Evolutionary conservation across 495 filamentous ascomycete species (phyloP).

Genomic region (Sordaria brevicollis): DNA sequence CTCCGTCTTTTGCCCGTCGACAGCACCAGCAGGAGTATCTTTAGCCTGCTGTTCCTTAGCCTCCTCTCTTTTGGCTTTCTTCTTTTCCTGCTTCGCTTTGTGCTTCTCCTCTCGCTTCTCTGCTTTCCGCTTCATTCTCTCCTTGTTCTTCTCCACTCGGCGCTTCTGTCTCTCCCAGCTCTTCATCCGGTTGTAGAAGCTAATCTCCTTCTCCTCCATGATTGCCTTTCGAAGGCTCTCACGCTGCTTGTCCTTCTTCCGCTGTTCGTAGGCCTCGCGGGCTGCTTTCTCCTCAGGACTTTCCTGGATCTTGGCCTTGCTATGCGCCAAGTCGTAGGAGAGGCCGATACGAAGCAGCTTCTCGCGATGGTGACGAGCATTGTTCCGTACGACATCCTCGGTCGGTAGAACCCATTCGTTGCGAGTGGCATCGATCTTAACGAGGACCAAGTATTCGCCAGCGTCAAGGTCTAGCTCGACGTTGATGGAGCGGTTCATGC

Average conservation of each 20-base stretch:
- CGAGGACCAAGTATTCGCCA: conserved; percentile 67
- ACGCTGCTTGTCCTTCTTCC: conserved; percentile 40
- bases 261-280: conserved; percentile 27
- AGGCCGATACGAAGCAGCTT: conserved; percentile 76
- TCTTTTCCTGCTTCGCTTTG: conserved; percentile 10
- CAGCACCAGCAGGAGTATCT: background rate
- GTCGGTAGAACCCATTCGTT: conserved; percentile 39
- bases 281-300: conserved; percentile 53
- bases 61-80: conserved; percentile 14
- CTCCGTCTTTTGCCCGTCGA: background rate
- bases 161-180: conserved; percentile 3
- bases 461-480: conserved; percentile 74
- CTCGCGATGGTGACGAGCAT: conserved; percentile 54
- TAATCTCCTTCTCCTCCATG: conserved; percentile 17
- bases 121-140: conserved; percentile 23
- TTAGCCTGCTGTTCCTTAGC: background rate
- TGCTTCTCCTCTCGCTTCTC: conserved; percentile 11
- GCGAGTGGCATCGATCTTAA: conserved; percentile 67
- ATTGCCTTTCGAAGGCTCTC: conserved; percentile 22
- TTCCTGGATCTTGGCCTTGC: conserved; percentile 59
- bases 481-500: conserved; percentile 68
- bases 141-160: conserved; percentile 4
- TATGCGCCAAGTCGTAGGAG: conserved; percentile 76
- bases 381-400: conserved; percentile 56
- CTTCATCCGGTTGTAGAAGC: conserved; percentile 7